Percentiles rank a stretch among this genome's conserved stretches.
Evolutionary conservation across 2,329 filamentous ascomycete genomes (phyloP).

Genomic region (Aureobasidium namibiae): DNA sequence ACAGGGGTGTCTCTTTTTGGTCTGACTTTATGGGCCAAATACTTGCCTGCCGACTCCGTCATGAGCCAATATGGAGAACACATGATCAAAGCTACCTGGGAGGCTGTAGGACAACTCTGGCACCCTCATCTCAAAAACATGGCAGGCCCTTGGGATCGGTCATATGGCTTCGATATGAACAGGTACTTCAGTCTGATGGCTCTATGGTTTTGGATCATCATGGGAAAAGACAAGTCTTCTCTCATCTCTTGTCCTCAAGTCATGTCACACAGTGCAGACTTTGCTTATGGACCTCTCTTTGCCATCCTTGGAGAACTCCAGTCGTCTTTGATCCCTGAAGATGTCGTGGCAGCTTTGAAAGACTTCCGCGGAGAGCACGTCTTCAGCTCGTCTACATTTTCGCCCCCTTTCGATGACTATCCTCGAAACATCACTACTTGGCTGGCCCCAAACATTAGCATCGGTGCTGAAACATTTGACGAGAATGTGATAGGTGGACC

Average conservation of each 20-base stretch:
- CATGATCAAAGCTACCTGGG: conserved; percentile 49
- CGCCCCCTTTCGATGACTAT: conserved; percentile 49
- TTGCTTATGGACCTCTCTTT: conserved; percentile 49
- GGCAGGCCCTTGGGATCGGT: conserved; percentile 56
- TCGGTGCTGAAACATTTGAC: conserved; percentile 51
- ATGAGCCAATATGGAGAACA: conserved; percentile 44
- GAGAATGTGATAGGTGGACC: conserved; percentile 50
- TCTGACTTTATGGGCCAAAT: conserved; percentile 52
- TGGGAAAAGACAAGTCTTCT: conserved; percentile 39
- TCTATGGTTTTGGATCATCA: conserved; percentile 50
- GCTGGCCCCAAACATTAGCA: conserved; percentile 48
- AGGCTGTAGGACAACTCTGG: conserved; percentile 45
- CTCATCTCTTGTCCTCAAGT: conserved; percentile 35
- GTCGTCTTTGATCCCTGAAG: conserved; percentile 37
- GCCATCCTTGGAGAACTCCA: conserved; percentile 47
- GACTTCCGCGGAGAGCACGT: conserved; percentile 47
- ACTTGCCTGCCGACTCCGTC: conserved; percentile 45
- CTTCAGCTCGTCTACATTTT: conserved; percentile 46
- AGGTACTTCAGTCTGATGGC: conserved; percentile 51
- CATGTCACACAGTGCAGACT: conserved; percentile 54
- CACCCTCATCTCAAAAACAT: conserved; percentile 53
- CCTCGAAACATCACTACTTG: conserved; percentile 53
- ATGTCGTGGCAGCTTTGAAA: conserved; percentile 31
- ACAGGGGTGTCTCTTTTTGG: conserved; percentile 54
- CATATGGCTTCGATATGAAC: conserved; percentile 58